Evolutionary conservation across 176 grass and related monocot genomes (phyloP), one percentile per base, ranked within the genome.

Genomic region (Cocos nucifera): DNA sequence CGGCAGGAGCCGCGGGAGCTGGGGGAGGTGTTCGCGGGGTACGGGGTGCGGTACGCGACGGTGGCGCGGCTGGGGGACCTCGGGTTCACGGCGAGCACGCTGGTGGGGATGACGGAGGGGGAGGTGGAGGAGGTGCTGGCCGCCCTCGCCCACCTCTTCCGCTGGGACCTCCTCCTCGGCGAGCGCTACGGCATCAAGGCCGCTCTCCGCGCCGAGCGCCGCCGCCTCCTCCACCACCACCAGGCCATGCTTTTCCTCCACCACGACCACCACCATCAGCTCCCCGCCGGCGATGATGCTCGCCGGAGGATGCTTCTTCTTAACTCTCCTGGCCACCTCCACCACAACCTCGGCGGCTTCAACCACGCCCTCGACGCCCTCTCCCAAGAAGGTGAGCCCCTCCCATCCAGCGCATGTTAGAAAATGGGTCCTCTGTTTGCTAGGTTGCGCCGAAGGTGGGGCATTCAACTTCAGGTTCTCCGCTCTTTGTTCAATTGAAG

Each of bases 81-180:
- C 16, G 79, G 79, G 15, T 82, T 82, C 73, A 82, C 79, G 53
- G 74, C 79, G 19, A 72, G 59, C 54, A 82, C 79, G 51, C 70
- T 82, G 57, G 64, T 82, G 59, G 79, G 79, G 25, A 61, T 19
- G 73, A 71, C 7, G 54, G 22, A 56, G n/a, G 54, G 35, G 53
- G 93, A 98, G 82, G 79, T 98, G 1, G 93, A 98, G 81, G 93
- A 98, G 70, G 92, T 98, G 93, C 92, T 85, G 70, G 84, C 87
- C 57, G 80, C 93, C 69, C 73, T 98, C 59, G 65, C 84, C 4
- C 84, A 86, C 48, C 57, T 98, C 4, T 98, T 98, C 77, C 81
- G 88, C 57, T 91, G 87, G 87, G 93, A 98, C 66, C 67, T 98
- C 25, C 85, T 98, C 44, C 78, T 98, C 68, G 93, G 87, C 73